A percentile compares a stretch with the other conserved stretches of the same genome.
These are phyloP conservation scores for Talaromyces sp. DNA, from an alignment of 2,329 filamentous ascomycete genomes.

Conservation along the genomic window DNA sequence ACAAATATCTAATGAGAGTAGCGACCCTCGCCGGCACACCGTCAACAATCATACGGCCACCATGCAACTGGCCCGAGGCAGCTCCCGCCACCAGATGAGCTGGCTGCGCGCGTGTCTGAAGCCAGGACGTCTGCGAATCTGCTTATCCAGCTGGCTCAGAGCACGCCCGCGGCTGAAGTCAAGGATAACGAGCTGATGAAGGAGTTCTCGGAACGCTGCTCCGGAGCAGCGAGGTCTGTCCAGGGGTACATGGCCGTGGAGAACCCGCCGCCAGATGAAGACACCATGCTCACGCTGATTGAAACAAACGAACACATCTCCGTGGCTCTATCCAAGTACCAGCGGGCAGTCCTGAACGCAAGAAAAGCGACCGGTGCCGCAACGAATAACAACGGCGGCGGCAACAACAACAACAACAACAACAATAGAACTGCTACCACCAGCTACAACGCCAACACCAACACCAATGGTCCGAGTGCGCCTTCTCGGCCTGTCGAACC, in stretches of 20 bases:
- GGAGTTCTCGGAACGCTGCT: constrained; percentile 86
- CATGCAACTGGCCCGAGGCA: constrained; percentile 36
- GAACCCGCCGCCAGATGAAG: constrained; percentile 78
- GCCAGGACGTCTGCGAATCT: constrained; percentile 85
- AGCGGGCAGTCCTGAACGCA: constrained; percentile 65
- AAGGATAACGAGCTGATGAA: constrained; percentile 80
- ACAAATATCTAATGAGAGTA: background rate
- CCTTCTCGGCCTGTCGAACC: background rate
- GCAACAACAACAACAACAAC: background rate
- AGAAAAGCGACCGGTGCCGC: constrained; percentile 33
- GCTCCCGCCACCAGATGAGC: constrained; percentile 65
- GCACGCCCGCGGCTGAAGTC: constrained; percentile 71
- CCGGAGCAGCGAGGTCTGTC: constrained; percentile 71
- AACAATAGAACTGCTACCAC: background rate
- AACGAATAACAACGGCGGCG: background rate
- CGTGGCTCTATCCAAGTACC: constrained; percentile 74
- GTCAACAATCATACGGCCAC: background rate
- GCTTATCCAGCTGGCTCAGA: constrained; percentile 85
- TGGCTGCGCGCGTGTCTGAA: constrained; percentile 80
- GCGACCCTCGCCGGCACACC: constrained; percentile 15
- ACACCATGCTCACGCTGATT: constrained; percentile 88
- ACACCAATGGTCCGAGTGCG: background rate
- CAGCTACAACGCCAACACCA: background rate
- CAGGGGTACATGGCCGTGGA: constrained; percentile 79
- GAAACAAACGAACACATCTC: constrained; percentile 91